Percentiles rank a stretch among this genome's conserved stretches.
Conservation (phyloP, 1,284 basidiomycete genomes). For the Coriolopsis trogii region DNA sequence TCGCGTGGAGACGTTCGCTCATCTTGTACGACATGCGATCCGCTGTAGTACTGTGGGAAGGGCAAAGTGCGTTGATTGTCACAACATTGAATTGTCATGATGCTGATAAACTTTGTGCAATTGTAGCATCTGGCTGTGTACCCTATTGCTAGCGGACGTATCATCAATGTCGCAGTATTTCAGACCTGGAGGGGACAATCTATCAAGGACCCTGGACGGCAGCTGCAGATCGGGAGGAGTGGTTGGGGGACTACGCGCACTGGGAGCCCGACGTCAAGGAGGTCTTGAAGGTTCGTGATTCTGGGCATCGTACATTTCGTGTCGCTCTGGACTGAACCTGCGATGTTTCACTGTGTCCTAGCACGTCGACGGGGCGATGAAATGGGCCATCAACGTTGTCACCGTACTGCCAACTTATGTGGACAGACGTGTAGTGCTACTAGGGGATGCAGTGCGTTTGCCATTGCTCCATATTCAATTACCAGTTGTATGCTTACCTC, state of each 20-base stretch:
- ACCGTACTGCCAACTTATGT: constrained; percentile 29
- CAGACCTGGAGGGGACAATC: constrained; percentile 23
- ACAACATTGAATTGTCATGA: not conserved
- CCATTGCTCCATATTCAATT: not conserved
- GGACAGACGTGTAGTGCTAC: constrained; percentile 26
- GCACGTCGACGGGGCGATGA: not conserved
- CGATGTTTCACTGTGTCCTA: not conserved
- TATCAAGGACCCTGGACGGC: constrained; percentile 29
- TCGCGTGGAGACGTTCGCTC: not conserved
- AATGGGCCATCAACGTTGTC: constrained; percentile 31
- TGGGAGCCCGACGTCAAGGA: constrained; percentile 32
- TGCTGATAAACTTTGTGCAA: not conserved
- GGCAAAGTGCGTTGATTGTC: not conserved
- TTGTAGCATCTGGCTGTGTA: constrained; percentile 3
- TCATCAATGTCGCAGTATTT: constrained; percentile 30
- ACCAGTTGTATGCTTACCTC: too few relatives aligned
- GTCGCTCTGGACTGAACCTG: not conserved
- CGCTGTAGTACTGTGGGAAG: constrained; percentile 6
- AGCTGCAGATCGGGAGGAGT: constrained; percentile 20
- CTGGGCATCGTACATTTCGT: not conserved
- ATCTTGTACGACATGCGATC: not conserved
- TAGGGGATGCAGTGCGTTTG: constrained; percentile 35
- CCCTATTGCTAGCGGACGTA: constrained; percentile 9
- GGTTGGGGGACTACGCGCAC: constrained; percentile 17
- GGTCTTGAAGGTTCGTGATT: constrained; percentile 17